A percentile compares a stretch with the other conserved stretches of the same genome.
These are phyloP conservation scores for Chaetomium olivaceum DNA, from an alignment of 2,329 filamentous ascomycete species.

Conservation along the genomic window DNA sequence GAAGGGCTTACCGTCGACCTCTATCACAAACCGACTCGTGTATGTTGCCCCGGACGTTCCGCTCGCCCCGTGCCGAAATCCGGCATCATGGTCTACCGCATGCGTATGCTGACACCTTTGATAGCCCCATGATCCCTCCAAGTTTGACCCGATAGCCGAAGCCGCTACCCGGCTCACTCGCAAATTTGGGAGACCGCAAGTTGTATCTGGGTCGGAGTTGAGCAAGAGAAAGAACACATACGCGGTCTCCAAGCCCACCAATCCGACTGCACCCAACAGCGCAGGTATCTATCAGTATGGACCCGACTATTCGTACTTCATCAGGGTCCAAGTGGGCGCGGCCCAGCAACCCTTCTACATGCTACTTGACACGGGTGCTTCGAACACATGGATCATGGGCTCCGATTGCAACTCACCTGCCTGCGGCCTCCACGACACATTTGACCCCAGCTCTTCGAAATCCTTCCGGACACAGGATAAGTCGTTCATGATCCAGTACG, in stretches of 20 bases:
- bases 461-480: constrained; percentile 57
- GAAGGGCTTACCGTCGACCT: constrained; percentile 45
- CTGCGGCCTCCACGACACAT: constrained; percentile 70
- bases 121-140: constrained; percentile 40
- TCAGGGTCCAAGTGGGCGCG: constrained; percentile 59
- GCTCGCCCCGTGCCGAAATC: background rate
- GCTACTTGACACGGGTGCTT: constrained; percentile 66
- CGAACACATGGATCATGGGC: constrained; percentile 83
- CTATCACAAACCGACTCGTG: constrained; percentile 41
- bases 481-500: constrained; percentile 70
- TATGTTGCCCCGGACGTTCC: constrained; percentile 33
- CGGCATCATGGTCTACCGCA: background rate
- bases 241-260: constrained; percentile 47
- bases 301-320: constrained; percentile 66
- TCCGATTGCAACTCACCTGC: constrained; percentile 64
- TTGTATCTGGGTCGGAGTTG: constrained; percentile 31
- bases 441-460: constrained; percentile 65
- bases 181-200: constrained; percentile 42
- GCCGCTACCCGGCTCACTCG: constrained; percentile 42
- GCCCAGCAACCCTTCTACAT: constrained; percentile 56
- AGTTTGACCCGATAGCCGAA: constrained; percentile 43
- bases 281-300: constrained; percentile 64
- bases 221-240: constrained; percentile 50
- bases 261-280: constrained; percentile 50
- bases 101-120: constrained; percentile 21